Conservation (phyloP, 2,329 filamentous ascomycete species). For the Colletotrichum gloeosporioides region DNA sequence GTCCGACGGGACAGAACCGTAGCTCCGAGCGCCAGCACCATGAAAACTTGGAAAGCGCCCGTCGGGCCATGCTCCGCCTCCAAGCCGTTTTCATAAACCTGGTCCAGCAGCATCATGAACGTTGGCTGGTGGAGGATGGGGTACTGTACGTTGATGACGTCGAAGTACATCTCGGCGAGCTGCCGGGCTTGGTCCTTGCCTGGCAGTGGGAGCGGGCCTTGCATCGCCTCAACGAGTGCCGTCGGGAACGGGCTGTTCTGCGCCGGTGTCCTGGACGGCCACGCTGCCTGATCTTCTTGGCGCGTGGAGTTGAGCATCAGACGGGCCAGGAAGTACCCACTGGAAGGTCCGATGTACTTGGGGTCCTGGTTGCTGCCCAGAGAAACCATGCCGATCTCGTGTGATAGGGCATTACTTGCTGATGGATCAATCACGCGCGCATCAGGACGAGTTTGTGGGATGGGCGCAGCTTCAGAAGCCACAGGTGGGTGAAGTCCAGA, state of each 20-base stretch:
- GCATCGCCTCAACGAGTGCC: conserved; percentile 35
- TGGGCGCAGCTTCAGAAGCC: not conserved
- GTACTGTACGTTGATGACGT: conserved; percentile 51
- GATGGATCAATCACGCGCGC: conserved; percentile 18
- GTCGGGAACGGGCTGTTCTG: conserved; percentile 25
- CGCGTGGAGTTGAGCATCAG: conserved; percentile 47
- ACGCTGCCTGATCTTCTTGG: conserved; percentile 27
- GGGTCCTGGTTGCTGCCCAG: conserved; percentile 51
- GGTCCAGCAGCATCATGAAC: conserved; percentile 34
- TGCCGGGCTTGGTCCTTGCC: conserved; percentile 39
- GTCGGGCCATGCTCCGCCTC: conserved; percentile 28
- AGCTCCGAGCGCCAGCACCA: conserved; percentile 58
- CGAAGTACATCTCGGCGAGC: conserved; percentile 52
- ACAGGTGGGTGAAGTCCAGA: not conserved
- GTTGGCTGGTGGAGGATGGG: conserved; percentile 53
- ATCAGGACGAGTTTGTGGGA: conserved; percentile 16
- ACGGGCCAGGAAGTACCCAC: conserved; percentile 58
- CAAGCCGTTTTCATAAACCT: conserved; percentile 35
- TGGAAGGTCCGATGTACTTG: conserved; percentile 60
- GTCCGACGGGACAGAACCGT: conserved; percentile 48
- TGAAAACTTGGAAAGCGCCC: conserved; percentile 52
- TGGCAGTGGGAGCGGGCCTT: conserved; percentile 36
- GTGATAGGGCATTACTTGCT: conserved; percentile 36
- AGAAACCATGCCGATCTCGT: conserved; percentile 59
- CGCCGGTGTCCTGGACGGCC: not conserved